Conservation (phyloP, 192 early-diverging fungal genomes). For the Coemansia sp. region DNA sequence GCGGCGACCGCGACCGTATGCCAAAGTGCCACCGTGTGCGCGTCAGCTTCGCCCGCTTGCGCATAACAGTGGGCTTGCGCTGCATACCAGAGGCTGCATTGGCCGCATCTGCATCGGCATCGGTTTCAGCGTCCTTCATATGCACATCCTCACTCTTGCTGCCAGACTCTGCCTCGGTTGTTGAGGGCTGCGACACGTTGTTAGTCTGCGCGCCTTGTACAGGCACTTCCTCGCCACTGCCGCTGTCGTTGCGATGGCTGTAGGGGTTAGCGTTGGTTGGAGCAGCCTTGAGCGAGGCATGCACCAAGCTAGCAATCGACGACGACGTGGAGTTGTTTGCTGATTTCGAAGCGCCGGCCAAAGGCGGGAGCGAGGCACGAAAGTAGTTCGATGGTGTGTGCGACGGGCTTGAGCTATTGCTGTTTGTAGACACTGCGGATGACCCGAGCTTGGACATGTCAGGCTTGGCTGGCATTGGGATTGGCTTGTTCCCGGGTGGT, state of each 20-base stretch:
- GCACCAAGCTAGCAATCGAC: constrained; percentile 45
- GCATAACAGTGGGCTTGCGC: constrained; percentile 33
- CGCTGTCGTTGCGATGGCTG: constrained; percentile 33
- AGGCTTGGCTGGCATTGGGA: constrained; percentile 1
- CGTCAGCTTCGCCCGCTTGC: constrained; percentile 53
- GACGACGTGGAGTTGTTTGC: constrained; percentile 36
- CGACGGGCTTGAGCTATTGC: constrained; percentile 13
- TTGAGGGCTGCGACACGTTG: constrained; percentile 17
- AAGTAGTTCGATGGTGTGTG: constrained; percentile 54
- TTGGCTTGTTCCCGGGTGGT: constrained; percentile 1
- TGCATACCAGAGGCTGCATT: constrained; percentile 4
- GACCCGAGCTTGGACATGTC: constrained; percentile 6
- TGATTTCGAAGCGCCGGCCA: constrained; percentile 27
- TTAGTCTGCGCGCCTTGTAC: background rate
- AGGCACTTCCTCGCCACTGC: background rate
- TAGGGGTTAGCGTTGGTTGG: constrained; percentile 36
- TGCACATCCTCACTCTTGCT: constrained; percentile 10
- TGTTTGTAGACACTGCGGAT: constrained; percentile 12
- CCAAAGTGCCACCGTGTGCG: constrained; percentile 98
- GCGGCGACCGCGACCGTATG: constrained; percentile 87
- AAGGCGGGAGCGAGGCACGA: constrained; percentile 47
- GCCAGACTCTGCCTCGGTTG: background rate
- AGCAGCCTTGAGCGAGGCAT: constrained; percentile 24
- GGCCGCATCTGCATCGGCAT: constrained; percentile 3
- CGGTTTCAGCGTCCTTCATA: background rate